A percentile compares a stretch with the other conserved stretches of the same genome.
Conservation (phyloP, 345 rosid species). For the Dipteronia dyeriana region DNA sequence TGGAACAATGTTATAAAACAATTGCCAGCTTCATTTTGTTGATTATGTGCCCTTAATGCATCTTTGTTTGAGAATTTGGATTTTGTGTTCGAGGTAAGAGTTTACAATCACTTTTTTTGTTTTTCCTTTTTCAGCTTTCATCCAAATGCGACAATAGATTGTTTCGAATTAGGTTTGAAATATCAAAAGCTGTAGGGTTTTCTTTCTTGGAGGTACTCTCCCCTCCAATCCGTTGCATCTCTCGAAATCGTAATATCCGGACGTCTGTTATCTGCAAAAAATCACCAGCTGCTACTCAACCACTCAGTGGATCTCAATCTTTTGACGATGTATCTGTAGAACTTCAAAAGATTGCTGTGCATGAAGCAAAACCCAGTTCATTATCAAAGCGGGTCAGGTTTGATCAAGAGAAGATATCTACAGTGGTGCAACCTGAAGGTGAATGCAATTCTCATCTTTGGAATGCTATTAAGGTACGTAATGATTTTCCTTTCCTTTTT, state of each 20-base stretch:
- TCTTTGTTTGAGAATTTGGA: constrained; percentile 5
- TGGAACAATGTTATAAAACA: background rate
- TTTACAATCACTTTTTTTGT: constrained; percentile 9
- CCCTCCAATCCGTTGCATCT: constrained; percentile 68
- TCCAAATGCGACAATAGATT: constrained; percentile 76
- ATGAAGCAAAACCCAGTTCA: constrained; percentile 51
- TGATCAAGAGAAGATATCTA: constrained; percentile 44
- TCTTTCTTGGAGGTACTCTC: constrained; percentile 70
- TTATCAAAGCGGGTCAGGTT: constrained; percentile 63
- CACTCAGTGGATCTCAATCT: constrained; percentile 38
- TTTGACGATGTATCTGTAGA: constrained; percentile 41
- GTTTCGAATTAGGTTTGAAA: constrained; percentile 63
- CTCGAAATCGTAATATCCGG: constrained; percentile 46
- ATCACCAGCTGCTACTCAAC: constrained; percentile 31
- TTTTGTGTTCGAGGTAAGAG: background rate
- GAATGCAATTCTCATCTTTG: constrained; percentile 52
- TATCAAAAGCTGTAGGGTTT: constrained; percentile 51
- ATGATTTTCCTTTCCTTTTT: too few relatives aligned
- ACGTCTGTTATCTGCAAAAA: constrained; percentile 54
- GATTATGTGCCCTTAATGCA: background rate
- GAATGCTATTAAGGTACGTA: constrained; percentile 52
- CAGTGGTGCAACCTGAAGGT: constrained; percentile 43
- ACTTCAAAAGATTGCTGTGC: constrained; percentile 37
- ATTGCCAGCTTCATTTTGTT: background rate
- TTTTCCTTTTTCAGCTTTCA: constrained; percentile 59